Evolutionary conservation across 495 filamentous ascomycete species (phyloP).

Genomic region (Choiromyces venosus): DNA sequence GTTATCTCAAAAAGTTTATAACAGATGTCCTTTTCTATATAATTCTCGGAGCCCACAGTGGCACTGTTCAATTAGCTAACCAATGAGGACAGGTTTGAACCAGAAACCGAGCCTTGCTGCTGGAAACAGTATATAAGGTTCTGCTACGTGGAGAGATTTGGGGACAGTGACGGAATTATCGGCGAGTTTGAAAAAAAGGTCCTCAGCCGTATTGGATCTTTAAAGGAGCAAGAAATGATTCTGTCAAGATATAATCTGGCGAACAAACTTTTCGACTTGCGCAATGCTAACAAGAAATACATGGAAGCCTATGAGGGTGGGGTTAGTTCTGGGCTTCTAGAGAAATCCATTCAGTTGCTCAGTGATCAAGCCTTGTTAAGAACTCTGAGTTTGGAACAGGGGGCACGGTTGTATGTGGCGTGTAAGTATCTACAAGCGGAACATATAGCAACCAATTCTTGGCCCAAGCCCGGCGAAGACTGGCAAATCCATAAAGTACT

Average conservation of each 20-base stretch:
- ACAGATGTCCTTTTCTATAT: not conserved
- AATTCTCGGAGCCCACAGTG: not conserved
- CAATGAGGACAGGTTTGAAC: not conserved
- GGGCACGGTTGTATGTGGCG: not conserved
- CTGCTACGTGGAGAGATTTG: slow-evolving; percentile 4
- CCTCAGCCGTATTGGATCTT: slow-evolving; percentile 2
- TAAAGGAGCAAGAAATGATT: slow-evolving; percentile 5
- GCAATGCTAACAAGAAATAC: not conserved
- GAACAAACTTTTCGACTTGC: slow-evolving; percentile 17
- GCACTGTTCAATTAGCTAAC: not conserved
- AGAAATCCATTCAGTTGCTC: slow-evolving; percentile 11
- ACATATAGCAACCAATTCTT: not conserved
- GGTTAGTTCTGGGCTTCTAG: slow-evolving; percentile 8
- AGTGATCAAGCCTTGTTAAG: not conserved
- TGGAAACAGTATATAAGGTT: slow-evolving; percentile 17
- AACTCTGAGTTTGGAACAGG: not conserved
- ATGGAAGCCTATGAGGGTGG: slow-evolving; percentile 19
- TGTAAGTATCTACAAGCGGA: slow-evolving; percentile 14
- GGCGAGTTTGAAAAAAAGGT: not conserved
- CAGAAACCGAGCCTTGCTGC: slow-evolving; percentile 10
- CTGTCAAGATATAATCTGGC: slow-evolving; percentile 16
- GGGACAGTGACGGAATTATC: not conserved
- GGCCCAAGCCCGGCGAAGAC: not conserved
- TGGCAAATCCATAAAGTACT: not conserved
- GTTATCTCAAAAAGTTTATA: slow-evolving; percentile 13